A percentile compares a stretch with the other conserved stretches of the same genome.
These are phyloP conservation scores for Lavandula angustifolia DNA, from an alignment of 257 asterid species.

Conservation along the genomic window DNA sequence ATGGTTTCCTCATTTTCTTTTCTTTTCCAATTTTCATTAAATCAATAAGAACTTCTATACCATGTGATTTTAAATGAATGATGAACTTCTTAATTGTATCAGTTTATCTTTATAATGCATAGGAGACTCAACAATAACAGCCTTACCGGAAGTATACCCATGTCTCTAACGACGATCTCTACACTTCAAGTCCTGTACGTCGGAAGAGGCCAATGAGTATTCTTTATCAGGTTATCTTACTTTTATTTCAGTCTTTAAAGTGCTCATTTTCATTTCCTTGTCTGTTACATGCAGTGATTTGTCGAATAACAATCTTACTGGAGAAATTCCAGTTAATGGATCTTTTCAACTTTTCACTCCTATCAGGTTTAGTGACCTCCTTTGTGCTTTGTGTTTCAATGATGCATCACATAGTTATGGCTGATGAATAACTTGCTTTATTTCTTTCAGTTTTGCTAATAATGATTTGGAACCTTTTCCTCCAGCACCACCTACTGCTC, in stretches of 20 bases:
- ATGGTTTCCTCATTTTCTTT: slow-evolving; percentile 39
- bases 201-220: slow-evolving; percentile 32
- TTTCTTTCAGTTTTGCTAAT: slow-evolving; percentile 59
- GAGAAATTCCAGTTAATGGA: slow-evolving; percentile 76
- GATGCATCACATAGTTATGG: slow-evolving; percentile 24
- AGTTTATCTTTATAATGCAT: slow-evolving; percentile 30
- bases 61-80: no score
- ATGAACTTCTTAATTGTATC: slow-evolving; percentile 20
- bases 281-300: slow-evolving; percentile 73
- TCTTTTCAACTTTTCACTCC: slow-evolving; percentile 93
- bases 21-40: not conserved
- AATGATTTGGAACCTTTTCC: slow-evolving; percentile 58
- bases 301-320: slow-evolving; percentile 66
- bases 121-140: slow-evolving; percentile 98
- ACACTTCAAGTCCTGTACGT: slow-evolving; percentile 99
- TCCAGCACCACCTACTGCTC: slow-evolving; percentile 65
- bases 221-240: slow-evolving; percentile 8
- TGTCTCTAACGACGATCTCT: slow-evolving; percentile 48
- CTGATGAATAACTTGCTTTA: slow-evolving; percentile 33
- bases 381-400: not conserved
- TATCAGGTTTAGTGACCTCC: slow-evolving; percentile 60
- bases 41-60: slow-evolving; percentile 1
- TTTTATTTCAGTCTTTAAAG: slow-evolving; percentile 18
- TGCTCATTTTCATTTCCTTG: slow-evolving; percentile 28
- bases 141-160: slow-evolving; percentile 76